Evolutionary conservation across 768 basidiomycete species (phyloP), one percentile per base, ranked within the genome.

Genomic region (Pleurotus ostreatus): DNA sequence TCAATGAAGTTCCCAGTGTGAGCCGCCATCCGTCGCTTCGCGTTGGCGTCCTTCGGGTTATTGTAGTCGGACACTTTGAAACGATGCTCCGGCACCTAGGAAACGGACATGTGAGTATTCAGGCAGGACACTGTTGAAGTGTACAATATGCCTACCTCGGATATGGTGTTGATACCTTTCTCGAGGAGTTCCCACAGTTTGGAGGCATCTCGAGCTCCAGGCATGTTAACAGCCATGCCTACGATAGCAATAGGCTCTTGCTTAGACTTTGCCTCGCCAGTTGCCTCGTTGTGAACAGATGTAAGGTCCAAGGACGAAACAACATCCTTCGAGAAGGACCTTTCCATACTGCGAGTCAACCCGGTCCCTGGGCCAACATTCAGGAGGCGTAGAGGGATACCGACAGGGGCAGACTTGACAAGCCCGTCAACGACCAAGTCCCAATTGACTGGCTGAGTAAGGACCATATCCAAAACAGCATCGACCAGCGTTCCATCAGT

Each of bases 191-290:
- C 68, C 88, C 88, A 89, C 2, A 90, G 70, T 53, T 76, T 68
- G 5, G 69, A 66, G 2, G 69, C 60, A 61, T 76, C 73, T 1
- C 69, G 60, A 2, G 86, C 85, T 2, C 85, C 82, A n/a, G 78
- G 78, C 71, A 79, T 70, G 48, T 76, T 80, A 41, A 82, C 74
- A 1, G 86, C 83, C 85, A 89, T 88, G 7, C 88, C 89, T 47
- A 89, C 71, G 55, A 89, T 80, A 0, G 88, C 89, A 47, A 90
- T 80, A 2, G 82, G 78, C 46, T 81, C 76, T 41, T 51, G 44
- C 38, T 26, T 40, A 34, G 46, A 13, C n/a, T 54, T 39, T n/a
- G 22, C 47, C 6, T 44, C 41, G 1, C 41, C 41, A 44, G 20
- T 0, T 25, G 47, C 12, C 23, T 48, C 30, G 2, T 48, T 41